phyloP scores from a whole-genome alignment of 805 yeast species.

The Sugiyamaella smithiae region DNA sequence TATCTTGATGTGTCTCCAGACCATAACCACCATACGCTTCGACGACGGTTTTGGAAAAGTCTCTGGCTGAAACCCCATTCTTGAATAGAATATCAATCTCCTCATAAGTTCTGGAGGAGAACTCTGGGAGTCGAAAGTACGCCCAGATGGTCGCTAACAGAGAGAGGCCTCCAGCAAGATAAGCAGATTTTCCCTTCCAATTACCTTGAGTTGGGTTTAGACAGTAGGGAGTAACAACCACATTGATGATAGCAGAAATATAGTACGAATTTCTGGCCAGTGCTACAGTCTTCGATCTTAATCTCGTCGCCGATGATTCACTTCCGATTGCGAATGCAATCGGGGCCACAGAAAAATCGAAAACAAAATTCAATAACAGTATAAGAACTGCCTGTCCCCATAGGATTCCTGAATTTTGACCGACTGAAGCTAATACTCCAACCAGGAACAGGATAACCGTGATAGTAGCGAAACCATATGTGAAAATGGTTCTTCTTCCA shows the following conservation, averaged over 20 bases:
- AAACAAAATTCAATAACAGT: slow-evolving; percentile 43
- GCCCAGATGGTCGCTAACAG: slow-evolving; percentile 37
- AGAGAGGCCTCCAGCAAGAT: slow-evolving; percentile 39
- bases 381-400: slow-evolving; percentile 42
- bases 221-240: slow-evolving; percentile 39
- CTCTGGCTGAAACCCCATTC: slow-evolving; percentile 27
- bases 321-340: background rate
- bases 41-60: slow-evolving; percentile 14
- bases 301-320: background rate
- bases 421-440: slow-evolving; percentile 37
- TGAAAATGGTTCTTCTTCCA: slow-evolving; percentile 25
- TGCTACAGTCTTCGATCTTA: background rate
- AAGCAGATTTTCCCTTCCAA: slow-evolving; percentile 44
- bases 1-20: too few relatives aligned
- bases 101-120: slow-evolving; percentile 51
- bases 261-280: background rate
- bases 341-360: slow-evolving; percentile 44
- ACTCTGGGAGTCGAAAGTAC: slow-evolving; percentile 53
- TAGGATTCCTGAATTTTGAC: slow-evolving; percentile 24
- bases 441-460: slow-evolving; percentile 29
- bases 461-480: slow-evolving; percentile 37
- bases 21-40: background rate
- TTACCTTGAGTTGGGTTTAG: slow-evolving; percentile 38
- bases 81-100: slow-evolving; percentile 50
- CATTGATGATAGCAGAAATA: slow-evolving; percentile 23